Percentiles rank a stretch among this genome's conserved stretches.
These are phyloP conservation scores for Fragaria ananassa DNA, from an alignment of 306 rosid genomes.

Conservation along the genomic window DNA sequence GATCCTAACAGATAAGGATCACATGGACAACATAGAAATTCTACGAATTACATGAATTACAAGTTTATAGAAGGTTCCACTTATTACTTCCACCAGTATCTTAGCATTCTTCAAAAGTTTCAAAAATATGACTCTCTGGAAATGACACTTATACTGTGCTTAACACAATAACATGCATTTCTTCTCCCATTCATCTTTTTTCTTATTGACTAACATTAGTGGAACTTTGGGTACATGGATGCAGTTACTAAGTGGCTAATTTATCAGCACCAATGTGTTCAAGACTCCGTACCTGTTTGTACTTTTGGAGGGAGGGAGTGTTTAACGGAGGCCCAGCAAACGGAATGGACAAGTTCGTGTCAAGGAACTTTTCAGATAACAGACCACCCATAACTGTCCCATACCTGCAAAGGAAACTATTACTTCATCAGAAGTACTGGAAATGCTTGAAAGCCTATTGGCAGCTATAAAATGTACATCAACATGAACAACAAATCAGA, in stretches of 20 bases:
- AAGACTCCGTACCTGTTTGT: slow-evolving; percentile 68
- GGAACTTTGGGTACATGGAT: neutral
- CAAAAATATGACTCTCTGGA: neutral
- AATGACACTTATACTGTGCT: neutral
- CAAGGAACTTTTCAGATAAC: slow-evolving; percentile 85
- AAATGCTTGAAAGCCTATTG: neutral
- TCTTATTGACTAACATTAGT: neutral
- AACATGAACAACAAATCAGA: neutral
- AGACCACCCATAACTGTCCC: slow-evolving; percentile 97
- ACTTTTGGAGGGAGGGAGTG: slow-evolving; percentile 93
- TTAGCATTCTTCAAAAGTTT: neutral
- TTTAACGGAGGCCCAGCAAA: slow-evolving; percentile 85
- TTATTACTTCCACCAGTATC: neutral
- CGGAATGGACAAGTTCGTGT: slow-evolving; percentile 78
- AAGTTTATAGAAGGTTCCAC: neutral
- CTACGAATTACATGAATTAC: neutral
- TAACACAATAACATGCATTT: neutral
- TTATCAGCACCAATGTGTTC: neutral
- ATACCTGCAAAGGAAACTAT: slow-evolving; percentile 58
- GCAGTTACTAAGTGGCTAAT: neutral
- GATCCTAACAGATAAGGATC: neutral
- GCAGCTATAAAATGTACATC: neutral
- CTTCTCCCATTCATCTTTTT: neutral
- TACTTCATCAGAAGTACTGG: slow-evolving; percentile 1
- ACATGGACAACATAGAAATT: neutral